A percentile compares a stretch with the other conserved stretches of the same genome.
phyloP scores from a whole-genome alignment of 495 filamentous ascomycete genomes.

The Aspergillus funiculosus region DNA sequence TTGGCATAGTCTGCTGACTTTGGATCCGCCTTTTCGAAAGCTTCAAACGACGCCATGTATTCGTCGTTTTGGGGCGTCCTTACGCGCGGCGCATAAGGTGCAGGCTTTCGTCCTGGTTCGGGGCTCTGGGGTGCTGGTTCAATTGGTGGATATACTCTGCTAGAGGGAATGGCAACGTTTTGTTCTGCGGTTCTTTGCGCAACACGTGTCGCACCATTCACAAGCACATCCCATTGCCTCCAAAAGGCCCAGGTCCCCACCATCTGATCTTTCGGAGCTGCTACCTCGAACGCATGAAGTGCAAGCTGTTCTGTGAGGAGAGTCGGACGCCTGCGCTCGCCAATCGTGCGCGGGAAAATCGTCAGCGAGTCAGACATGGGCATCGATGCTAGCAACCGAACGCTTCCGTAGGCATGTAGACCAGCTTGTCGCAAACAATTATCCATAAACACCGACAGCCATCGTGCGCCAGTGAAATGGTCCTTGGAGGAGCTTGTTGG shows the following conservation, averaged over 20 bases:
- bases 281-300: conserved; percentile 46
- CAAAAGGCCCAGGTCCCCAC: conserved; percentile 11
- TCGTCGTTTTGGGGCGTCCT: conserved; percentile 20
- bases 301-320: conserved; percentile 51
- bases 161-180: conserved; percentile 31
- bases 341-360: conserved; percentile 49
- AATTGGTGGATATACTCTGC: conserved; percentile 27
- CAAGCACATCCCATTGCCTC: conserved; percentile 28
- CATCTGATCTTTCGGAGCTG: conserved; percentile 18
- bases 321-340: conserved; percentile 45
- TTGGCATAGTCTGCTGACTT: conserved; percentile 1
- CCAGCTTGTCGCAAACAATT: conserved; percentile 25
- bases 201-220: conserved; percentile 31
- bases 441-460: conserved; percentile 30
- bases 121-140: conserved; percentile 22
- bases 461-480: conserved; percentile 34
- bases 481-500: conserved; percentile 26
- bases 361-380: conserved; percentile 41
- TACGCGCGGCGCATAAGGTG: conserved; percentile 21
- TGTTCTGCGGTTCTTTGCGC: conserved; percentile 30
- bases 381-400: conserved; percentile 65
- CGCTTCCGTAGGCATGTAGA: conserved; percentile 44
- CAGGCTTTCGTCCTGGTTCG: conserved; percentile 4
- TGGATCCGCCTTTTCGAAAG: conserved; percentile 6
- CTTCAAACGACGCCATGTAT: conserved; percentile 11